Percentiles rank a stretch among this genome's conserved stretches.
Evolutionary conservation across 306 rosid species (phyloP).

Genomic region (Dalbergia oliveri): DNA sequence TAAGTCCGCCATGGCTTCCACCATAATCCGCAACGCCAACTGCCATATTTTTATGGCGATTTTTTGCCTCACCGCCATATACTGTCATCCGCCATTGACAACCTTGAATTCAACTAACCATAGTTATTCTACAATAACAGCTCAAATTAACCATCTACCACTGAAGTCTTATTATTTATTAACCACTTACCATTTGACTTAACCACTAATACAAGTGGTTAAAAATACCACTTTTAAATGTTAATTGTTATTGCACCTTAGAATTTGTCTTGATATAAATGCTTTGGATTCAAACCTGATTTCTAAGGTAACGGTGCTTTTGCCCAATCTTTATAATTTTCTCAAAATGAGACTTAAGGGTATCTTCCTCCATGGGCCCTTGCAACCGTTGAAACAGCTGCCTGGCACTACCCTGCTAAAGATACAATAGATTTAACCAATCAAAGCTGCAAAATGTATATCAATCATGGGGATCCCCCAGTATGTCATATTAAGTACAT

Average conservation of each 20-base stretch:
- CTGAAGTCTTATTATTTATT: background rate
- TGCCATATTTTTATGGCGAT: too few species aligned
- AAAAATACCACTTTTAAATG: conserved; percentile 1
- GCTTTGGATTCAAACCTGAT: conserved; percentile 73
- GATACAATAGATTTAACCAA: conserved; percentile 35
- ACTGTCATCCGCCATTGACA: too few species aligned
- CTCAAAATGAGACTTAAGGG: conserved; percentile 91
- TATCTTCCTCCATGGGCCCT: conserved; percentile 98
- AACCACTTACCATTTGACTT: conserved; percentile 21
- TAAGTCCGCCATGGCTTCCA: too few species aligned
- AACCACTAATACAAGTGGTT: conserved; percentile 9
- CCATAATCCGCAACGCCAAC: too few species aligned
- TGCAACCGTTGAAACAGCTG: conserved; percentile 96
- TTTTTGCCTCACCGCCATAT: too few species aligned
- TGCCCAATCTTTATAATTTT: conserved; percentile 92
- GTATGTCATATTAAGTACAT: background rate
- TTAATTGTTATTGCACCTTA: background rate
- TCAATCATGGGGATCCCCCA: conserved; percentile 17
- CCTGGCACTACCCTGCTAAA: conserved; percentile 96
- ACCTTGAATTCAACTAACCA: too few species aligned
- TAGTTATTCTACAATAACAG: too few species aligned
- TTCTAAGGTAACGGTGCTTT: conserved; percentile 72
- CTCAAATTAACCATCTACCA: conserved; percentile 1
- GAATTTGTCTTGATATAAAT: background rate
- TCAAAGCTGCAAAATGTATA: conserved; percentile 40